Conservation (phyloP, 2,329 filamentous ascomycete genomes). For the Talaromyces sp. region DNA sequence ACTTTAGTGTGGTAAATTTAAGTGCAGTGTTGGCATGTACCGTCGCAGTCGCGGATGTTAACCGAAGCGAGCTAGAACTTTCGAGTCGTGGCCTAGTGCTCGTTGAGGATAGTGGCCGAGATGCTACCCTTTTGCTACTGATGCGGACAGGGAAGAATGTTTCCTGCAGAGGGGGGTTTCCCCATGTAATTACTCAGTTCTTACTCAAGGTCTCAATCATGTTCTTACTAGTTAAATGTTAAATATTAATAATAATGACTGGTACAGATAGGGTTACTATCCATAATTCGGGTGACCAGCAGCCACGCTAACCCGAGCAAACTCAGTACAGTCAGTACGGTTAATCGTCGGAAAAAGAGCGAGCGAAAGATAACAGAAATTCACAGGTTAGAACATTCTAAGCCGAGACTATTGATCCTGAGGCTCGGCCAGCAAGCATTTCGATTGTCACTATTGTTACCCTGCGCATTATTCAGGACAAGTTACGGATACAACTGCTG, state of each 20-base stretch:
- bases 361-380: background rate
- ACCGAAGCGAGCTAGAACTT: background rate
- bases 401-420: background rate
- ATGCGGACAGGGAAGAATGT: background rate
- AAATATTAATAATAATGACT: too few relatives aligned
- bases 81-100: background rate
- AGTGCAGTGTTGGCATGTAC: too few relatives aligned
- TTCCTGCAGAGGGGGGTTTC: too few relatives aligned
- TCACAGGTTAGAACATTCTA: background rate
- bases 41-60: background rate
- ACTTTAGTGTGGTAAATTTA: background rate
- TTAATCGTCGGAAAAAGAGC: background rate
- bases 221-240: too few relatives aligned
- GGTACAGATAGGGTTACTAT: too few relatives aligned
- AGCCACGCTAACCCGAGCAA: background rate
- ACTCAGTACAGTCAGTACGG: background rate
- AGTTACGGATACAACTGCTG: too few relatives aligned
- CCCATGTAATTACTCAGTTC: too few relatives aligned
- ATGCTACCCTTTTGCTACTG: background rate
- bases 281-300: background rate
- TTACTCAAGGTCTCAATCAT: too few relatives aligned
- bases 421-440: background rate
- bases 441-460: background rate
- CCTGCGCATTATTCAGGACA: background rate
- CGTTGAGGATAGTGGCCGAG: background rate